Conservation (phyloP, 805 yeast genomes). For the Cyberlindnera mycetangii region DNA sequence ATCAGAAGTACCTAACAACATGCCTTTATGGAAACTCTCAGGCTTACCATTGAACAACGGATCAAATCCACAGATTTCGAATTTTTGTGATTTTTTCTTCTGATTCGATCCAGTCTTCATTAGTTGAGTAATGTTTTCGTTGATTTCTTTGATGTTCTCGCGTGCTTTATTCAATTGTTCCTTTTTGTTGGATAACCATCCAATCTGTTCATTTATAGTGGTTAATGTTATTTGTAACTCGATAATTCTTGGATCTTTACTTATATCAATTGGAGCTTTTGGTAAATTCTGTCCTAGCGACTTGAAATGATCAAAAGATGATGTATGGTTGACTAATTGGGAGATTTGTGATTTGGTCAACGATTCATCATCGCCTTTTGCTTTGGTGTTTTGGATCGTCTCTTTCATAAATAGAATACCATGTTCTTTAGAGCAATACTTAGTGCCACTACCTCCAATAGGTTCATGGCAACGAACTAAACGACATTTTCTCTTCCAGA, state of each 20-base stretch:
- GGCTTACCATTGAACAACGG: constrained; percentile 21
- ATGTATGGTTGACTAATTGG: constrained; percentile 13
- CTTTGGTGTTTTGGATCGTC: constrained; percentile 2
- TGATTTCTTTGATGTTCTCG: constrained; percentile 27
- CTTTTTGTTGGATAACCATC: constrained; percentile 12
- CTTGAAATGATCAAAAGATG: constrained; percentile 23
- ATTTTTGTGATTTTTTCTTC: constrained; percentile 31
- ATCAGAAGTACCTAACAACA: constrained; percentile 21
- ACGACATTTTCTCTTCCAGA: constrained; percentile 79
- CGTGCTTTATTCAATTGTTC: constrained; percentile 22
- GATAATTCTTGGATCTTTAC: constrained; percentile 12
- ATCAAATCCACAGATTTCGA: constrained; percentile 57
- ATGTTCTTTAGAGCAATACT: constrained; percentile 75
- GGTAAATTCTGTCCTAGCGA: constrained; percentile 42
- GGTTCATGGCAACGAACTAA: constrained; percentile 54
- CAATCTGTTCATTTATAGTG: not conserved
- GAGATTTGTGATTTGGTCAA: constrained; percentile 11
- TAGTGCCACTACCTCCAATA: constrained; percentile 44
- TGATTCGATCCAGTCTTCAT: not conserved
- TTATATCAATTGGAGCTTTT: constrained; percentile 31
- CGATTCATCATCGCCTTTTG: not conserved
- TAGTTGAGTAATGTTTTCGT: constrained; percentile 20
- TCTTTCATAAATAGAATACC: constrained; percentile 39
- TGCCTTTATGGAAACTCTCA: constrained; percentile 14
- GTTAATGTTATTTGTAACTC: constrained; percentile 1